Conservation (phyloP, 345 rosid genomes). For the Eucalyptus marginata region DNA sequence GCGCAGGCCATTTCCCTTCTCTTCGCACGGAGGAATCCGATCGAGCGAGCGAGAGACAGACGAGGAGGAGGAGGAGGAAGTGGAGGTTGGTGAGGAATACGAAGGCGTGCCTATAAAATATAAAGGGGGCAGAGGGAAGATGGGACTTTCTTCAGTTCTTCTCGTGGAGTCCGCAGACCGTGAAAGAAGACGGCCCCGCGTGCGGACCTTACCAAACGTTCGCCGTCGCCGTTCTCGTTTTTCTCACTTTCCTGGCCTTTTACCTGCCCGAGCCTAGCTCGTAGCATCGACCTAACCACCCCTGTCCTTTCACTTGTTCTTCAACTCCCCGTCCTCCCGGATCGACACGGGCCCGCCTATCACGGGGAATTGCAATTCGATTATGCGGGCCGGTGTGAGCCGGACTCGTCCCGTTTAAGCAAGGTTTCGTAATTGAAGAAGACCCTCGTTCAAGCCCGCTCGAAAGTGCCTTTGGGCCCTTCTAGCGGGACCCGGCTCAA, state of each 20-base stretch:
- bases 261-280: background rate
- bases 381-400: background rate
- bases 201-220: background rate
- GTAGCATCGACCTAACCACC: background rate
- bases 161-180: background rate
- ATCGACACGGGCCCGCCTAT: background rate
- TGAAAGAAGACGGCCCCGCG: background rate
- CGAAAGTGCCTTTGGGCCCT: background rate
- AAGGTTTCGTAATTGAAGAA: background rate
- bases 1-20: conserved; percentile 59
- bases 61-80: background rate
- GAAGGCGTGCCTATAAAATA: background rate
- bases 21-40: background rate
- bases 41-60: background rate
- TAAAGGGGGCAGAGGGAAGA: background rate
- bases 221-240: background rate
- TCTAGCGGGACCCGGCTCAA: background rate
- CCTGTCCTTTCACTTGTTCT: background rate
- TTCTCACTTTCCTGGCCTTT: background rate
- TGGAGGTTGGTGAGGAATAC: background rate
- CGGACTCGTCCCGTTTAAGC: background rate
- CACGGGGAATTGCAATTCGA: background rate
- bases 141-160: background rate
- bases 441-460: background rate
- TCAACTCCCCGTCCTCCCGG: background rate